These are phyloP conservation scores for Staphylotrichum tortipilum DNA, from an alignment of 495 filamentous ascomycete genomes.

Conservation along the genomic window DNA sequence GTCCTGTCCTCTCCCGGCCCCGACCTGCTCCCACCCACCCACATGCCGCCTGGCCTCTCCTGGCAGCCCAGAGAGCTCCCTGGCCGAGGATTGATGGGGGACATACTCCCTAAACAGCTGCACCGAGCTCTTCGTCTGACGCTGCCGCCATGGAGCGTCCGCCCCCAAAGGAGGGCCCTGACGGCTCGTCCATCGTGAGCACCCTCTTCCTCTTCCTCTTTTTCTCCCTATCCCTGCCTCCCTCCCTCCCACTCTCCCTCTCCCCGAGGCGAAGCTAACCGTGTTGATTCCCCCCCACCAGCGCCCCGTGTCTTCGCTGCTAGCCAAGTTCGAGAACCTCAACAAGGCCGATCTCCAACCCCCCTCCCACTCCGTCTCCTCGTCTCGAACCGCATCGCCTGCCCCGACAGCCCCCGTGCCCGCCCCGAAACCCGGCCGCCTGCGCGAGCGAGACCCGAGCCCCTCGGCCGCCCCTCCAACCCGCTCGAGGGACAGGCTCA, in stretches of 20 bases:
- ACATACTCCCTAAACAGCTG: too few relatives aligned
- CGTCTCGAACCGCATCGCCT: slow-evolving; percentile 31
- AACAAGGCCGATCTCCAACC: slow-evolving; percentile 43
- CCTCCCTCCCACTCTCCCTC: too few relatives aligned
- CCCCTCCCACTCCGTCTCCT: slow-evolving; percentile 16
- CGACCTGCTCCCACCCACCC: neutral
- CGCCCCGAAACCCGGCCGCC: slow-evolving; percentile 27
- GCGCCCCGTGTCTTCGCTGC: slow-evolving; percentile 82
- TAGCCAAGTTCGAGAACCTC: slow-evolving; percentile 88
- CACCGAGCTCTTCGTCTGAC: slow-evolving; percentile 21
- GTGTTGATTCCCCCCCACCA: slow-evolving; percentile 17
- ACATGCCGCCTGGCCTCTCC: slow-evolving; percentile 12
- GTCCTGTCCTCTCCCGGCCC: too few relatives aligned
- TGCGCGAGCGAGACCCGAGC: slow-evolving; percentile 40
- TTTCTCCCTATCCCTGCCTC: too few relatives aligned
- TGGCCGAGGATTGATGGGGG: slow-evolving; percentile 26
- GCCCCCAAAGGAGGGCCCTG: slow-evolving; percentile 34
- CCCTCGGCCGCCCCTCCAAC: slow-evolving; percentile 41
- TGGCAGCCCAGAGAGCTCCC: slow-evolving; percentile 15
- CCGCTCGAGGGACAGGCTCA: slow-evolving; percentile 33
- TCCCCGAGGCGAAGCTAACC: too few relatives aligned
- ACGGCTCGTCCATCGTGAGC: slow-evolving; percentile 54
- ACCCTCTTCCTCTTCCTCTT: neutral
- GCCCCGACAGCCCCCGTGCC: slow-evolving; percentile 12
- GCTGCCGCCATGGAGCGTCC: slow-evolving; percentile 33